Conservation (phyloP, 305 asterid species). For the Solanum aculeatissimum region DNA sequence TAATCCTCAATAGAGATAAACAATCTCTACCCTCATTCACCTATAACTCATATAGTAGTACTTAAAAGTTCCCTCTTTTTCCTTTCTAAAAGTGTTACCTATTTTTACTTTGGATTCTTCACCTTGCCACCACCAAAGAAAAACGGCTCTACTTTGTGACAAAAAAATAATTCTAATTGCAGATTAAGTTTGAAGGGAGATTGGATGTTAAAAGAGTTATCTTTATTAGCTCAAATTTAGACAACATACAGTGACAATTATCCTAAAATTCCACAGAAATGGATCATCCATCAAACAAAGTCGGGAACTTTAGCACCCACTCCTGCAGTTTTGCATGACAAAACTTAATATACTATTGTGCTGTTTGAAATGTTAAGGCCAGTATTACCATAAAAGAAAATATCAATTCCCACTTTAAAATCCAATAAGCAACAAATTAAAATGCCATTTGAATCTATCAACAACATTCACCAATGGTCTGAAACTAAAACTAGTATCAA, state of each 20-base stretch:
- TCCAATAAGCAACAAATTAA: not conserved
- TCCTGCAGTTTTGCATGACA: not conserved
- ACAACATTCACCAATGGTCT: not conserved
- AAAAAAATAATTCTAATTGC: not conserved
- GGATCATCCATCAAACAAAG: not conserved
- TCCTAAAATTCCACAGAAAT: not conserved
- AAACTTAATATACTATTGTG: not conserved
- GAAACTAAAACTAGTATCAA: not conserved
- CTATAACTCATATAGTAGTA: not conserved
- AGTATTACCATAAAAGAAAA: not conserved
- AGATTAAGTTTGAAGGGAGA: not conserved
- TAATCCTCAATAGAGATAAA: not conserved
- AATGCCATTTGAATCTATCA: not conserved
- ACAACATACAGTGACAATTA: not conserved
- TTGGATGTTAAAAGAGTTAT: not conserved
- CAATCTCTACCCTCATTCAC: not conserved
- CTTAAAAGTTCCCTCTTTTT: not conserved
- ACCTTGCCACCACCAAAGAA: not conserved
- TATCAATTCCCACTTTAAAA: not conserved
- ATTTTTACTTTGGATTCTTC: not conserved
- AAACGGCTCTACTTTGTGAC: not conserved
- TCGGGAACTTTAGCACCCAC: not conserved
- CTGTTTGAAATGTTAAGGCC: not conserved
- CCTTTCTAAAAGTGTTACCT: not conserved
- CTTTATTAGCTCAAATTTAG: not conserved